Conservation (phyloP, 495 filamentous ascomycete genomes). For the Immersiella caudata region DNA sequence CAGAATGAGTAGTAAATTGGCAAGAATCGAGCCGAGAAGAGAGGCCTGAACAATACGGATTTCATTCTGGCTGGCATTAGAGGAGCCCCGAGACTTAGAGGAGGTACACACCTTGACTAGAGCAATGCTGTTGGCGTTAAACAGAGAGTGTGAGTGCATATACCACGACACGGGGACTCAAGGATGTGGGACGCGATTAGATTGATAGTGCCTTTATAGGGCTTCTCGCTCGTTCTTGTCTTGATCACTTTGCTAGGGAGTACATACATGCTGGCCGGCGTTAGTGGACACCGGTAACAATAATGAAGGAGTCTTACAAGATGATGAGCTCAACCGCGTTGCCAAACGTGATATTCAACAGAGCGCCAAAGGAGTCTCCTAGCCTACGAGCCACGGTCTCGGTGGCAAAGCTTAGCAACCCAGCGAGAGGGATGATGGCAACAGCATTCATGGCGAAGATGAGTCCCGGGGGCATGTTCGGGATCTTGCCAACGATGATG, state of each 20-base stretch:
- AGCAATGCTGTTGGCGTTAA: conserved; percentile 59
- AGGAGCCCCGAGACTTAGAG: conserved; percentile 10
- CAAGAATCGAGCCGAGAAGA: conserved; percentile 82
- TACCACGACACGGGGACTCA: conserved; percentile 3
- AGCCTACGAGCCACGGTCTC: conserved; percentile 77
- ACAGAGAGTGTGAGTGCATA: conserved; percentile 8
- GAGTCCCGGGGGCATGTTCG: conserved; percentile 35
- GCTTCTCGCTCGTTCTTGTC: conserved; percentile 41
- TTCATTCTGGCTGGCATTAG: conserved; percentile 62
- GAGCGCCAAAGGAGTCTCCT: conserved; percentile 78
- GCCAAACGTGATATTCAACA: conserved; percentile 87
- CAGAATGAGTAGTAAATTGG: conserved; percentile 83
- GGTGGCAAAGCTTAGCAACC: conserved; percentile 75
- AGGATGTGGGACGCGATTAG: conserved; percentile 28
- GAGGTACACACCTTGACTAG: conserved; percentile 57
- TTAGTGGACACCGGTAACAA: not conserved
- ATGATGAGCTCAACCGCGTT: conserved; percentile 70
- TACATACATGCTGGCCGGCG: conserved; percentile 33
- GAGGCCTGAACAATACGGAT: conserved; percentile 90
- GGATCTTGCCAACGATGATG: conserved; percentile 63
- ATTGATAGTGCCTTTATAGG: conserved; percentile 30
- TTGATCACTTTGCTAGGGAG: conserved; percentile 32
- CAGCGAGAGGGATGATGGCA: conserved; percentile 82
- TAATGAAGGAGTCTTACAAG: conserved; percentile 28
- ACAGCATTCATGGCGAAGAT: conserved; percentile 83